A percentile compares a stretch with the other conserved stretches of the same genome.
Conservation (phyloP, 129 eudicot species). For the Helichrysum umbraculigerum region DNA sequence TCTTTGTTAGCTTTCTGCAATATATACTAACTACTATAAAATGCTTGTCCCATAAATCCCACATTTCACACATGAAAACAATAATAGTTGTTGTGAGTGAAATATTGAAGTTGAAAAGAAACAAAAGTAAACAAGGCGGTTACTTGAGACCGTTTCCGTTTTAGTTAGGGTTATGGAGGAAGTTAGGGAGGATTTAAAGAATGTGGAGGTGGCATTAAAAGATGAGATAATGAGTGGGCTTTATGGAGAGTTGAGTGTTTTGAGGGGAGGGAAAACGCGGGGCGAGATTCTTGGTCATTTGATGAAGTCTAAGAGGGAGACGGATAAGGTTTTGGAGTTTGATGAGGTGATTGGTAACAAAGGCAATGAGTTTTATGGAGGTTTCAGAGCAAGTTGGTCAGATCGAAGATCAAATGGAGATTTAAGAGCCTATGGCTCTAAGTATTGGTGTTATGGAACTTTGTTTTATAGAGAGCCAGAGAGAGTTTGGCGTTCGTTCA, state of each 20-base stretch:
- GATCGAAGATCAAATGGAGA: conserved; percentile 56
- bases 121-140: conserved; percentile 28
- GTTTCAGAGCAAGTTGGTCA: conserved; percentile 47
- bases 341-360: conserved; percentile 39
- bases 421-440: conserved; percentile 56
- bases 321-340: conserved; percentile 42
- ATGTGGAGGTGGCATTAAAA: conserved; percentile 50
- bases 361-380: conserved; percentile 51
- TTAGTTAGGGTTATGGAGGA: conserved; percentile 56
- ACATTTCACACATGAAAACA: conserved; percentile 6
- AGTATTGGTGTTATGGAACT: conserved; percentile 76
- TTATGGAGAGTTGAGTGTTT: conserved; percentile 44
- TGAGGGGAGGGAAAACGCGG: conserved; percentile 26
- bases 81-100: conserved; percentile 14
- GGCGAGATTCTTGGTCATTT: conserved; percentile 30
- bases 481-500: conserved; percentile 62
- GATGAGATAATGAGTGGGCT: conserved; percentile 53
- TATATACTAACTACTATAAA: no score
- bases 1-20: no score
- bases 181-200: conserved; percentile 41
- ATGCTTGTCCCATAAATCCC: conserved; percentile 5
- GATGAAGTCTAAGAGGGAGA: conserved; percentile 37
- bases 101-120: conserved; percentile 18
- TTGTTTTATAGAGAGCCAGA: conserved; percentile 52
- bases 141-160: conserved; percentile 43